Base-by-base conservation (phyloP, 495 filamentous ascomycete species). In the Clohesyomyces aquaticus region DNA sequence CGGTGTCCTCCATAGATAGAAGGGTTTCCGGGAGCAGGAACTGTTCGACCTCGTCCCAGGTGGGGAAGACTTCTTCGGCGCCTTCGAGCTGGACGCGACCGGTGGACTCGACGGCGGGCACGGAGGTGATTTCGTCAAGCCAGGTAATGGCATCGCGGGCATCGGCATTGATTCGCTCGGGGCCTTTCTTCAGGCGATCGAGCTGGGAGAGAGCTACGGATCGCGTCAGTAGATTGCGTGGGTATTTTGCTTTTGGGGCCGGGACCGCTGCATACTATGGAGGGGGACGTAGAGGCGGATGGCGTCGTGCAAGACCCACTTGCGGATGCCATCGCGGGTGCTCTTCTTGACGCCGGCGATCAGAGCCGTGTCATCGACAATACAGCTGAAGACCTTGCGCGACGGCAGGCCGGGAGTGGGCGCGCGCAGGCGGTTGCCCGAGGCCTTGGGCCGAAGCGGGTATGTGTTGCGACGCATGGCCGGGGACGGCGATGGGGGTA, bases 341-440 rank as follows among this genome's bases (percentile, higher is more conserved):
- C 67, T 73, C 70, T 83, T 83, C 67, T 82, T 85, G 70, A 89
- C 87, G 52, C 86, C 86, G 61, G 84, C 85, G 25, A 86, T 83
- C 66, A 90, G 72, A 29, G 86, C 88, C 54, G 85, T 87, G 69
- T 89, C 88, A 74, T 91, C 88, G 73, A 88, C 82, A 70, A 88
- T 85, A 78, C 88, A 90, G 77, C 88, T 85, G 75, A 87, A 87
- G 72, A 86, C 77, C 77, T 87, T 88, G 71, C 83, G 79, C 46
- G 76, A 75, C 26, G 43, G 60, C 43, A 19, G 21, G 1, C 19
- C 38, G 45, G 29, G 50, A 27, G 57, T 61, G 32, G 59, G 67
- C 22, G 19, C 51, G 52, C 61, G 63, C 55, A 57, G 51, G 65
- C 55, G 63, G 18, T 25, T 32, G 3, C 64, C 67, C 42, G 55